Evolutionary conservation across 2,329 filamentous ascomycete species (phyloP).

Genomic region (Trichoderma sp.): DNA sequence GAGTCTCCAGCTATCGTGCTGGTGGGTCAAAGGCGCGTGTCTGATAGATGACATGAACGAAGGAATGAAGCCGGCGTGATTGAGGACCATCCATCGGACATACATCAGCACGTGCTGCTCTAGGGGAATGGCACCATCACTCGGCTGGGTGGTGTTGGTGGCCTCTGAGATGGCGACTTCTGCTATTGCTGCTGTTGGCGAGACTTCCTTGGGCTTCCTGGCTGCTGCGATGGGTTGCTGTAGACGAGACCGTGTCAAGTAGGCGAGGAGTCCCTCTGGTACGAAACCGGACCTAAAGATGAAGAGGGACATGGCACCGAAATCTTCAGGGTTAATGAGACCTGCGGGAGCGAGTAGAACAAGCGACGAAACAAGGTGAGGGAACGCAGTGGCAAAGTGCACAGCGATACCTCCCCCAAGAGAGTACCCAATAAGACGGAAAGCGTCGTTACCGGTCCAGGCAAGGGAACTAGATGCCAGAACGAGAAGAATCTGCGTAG

Average conservation of each 20-base stretch:
- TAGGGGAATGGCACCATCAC: conserved; percentile 35
- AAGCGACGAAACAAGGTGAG: conserved; percentile 64
- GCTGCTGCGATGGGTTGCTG: conserved; percentile 47
- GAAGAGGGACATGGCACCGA: conserved; percentile 47
- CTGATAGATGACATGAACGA: conserved; percentile 58
- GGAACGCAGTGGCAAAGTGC: conserved; percentile 71
- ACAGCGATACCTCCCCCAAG: conserved; percentile 76
- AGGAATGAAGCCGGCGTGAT: conserved; percentile 57
- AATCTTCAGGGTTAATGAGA: conserved; percentile 58
- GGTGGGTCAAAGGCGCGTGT: conserved; percentile 51
- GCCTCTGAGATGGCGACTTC: conserved; percentile 45
- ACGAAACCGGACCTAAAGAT: conserved; percentile 55
- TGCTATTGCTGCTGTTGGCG: conserved; percentile 27
- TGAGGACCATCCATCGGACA: conserved; percentile 56
- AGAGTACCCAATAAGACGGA: conserved; percentile 75
- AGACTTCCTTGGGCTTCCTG: conserved; percentile 27
- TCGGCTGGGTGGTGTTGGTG: conserved; percentile 29
- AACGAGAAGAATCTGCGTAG: conserved; percentile 67
- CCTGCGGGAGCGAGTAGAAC: conserved; percentile 78
- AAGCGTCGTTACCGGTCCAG: conserved; percentile 58
- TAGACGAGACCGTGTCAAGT: conserved; percentile 47
- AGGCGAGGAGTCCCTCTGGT: conserved; percentile 49
- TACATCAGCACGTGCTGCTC: conserved; percentile 48
- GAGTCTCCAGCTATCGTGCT: conserved; percentile 49
- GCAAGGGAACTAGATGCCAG: conserved; percentile 65